These are phyloP conservation scores for Ceratocystis papillata DNA, from an alignment of 2,329 filamentous ascomycete genomes.

Conservation along the genomic window DNA sequence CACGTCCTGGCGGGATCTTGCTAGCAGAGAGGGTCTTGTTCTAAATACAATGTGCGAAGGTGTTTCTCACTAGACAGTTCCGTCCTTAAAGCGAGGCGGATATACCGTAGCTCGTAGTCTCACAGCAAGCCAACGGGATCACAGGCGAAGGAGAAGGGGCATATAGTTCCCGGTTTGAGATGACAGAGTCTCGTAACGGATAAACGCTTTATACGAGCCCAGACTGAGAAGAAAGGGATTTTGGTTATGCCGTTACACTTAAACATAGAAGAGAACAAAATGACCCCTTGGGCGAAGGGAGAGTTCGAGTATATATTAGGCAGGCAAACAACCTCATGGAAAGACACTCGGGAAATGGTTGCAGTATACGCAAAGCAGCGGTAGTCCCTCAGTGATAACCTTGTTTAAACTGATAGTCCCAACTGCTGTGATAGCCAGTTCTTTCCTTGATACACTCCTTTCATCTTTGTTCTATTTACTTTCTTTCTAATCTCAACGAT, in stretches of 20 bases:
- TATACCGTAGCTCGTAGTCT: neutral
- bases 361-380: neutral
- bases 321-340: neutral
- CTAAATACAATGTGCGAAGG: neutral
- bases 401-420: neutral
- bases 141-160: neutral
- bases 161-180: neutral
- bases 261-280: neutral
- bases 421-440: neutral
- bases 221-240: neutral
- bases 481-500: neutral
- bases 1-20: too few relatives aligned
- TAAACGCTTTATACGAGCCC: too few relatives aligned
- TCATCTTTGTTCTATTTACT: neutral
- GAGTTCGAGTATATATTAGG: neutral
- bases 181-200: neutral
- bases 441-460: neutral
- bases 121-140: neutral
- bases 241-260: neutral
- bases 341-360: neutral
- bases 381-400: neutral
- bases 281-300: too few relatives aligned
- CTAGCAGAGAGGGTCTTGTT: neutral
- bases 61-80: neutral
- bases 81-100: neutral